Evolutionary conservation across 2,329 filamentous ascomycete genomes (phyloP).

Genomic region (Aureobasidium namibiae): DNA sequence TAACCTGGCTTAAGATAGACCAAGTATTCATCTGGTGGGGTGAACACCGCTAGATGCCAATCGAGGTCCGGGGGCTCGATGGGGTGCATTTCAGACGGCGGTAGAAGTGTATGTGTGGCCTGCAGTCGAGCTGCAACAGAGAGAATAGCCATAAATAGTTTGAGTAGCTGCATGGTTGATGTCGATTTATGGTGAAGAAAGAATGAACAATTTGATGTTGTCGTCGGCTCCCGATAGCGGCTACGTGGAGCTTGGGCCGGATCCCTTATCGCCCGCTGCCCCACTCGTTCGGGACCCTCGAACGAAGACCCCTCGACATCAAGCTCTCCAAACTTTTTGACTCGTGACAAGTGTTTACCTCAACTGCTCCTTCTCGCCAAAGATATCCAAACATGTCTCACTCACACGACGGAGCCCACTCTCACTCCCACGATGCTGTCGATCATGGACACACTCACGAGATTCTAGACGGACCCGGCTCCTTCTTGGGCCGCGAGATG

Average conservation of each 20-base stretch:
- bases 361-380: not conserved
- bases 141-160: not conserved
- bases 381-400: constrained; percentile 13
- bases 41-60: not conserved
- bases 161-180: no score
- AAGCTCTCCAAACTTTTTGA: not conserved
- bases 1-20: not conserved
- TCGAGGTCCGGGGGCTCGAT: not conserved
- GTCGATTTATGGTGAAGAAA: no score
- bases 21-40: not conserved
- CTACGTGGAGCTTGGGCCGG: not conserved
- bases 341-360: not conserved
- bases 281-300: not conserved
- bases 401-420: constrained; percentile 42
- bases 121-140: not conserved
- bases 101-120: not conserved
- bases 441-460: constrained; percentile 95
- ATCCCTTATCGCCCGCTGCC: not conserved
- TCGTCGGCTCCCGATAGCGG: not conserved
- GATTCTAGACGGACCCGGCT: constrained; percentile 87
- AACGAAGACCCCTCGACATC: not conserved
- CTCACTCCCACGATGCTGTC: constrained; percentile 32
- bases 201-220: not conserved
- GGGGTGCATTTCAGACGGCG: not conserved
- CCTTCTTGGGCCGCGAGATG: constrained; percentile 84